phyloP scores from a whole-genome alignment of 768 basidiomycete genomes.

The Xanthoconium purpureum region DNA sequence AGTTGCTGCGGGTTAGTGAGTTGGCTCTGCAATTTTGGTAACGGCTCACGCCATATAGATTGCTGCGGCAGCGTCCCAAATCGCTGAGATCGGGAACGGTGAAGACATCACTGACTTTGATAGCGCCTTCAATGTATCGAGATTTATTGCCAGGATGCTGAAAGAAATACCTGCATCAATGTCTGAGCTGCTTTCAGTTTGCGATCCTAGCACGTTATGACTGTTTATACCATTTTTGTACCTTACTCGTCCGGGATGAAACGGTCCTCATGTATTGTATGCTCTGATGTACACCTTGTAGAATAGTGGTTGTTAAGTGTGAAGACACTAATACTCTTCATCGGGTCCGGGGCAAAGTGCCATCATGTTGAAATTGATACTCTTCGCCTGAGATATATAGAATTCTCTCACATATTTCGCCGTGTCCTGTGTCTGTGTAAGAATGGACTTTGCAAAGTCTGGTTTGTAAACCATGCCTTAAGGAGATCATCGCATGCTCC shows the following conservation, averaged over 20 bases:
- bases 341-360: slow-evolving; percentile 38
- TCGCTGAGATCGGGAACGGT: slow-evolving; percentile 34
- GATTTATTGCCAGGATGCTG: slow-evolving; percentile 31
- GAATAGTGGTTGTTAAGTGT: neutral
- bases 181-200: slow-evolving; percentile 28
- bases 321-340: slow-evolving; percentile 10
- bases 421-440: slow-evolving; percentile 37
- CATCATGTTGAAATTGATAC: slow-evolving; percentile 47
- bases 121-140: slow-evolving; percentile 30
- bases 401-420: slow-evolving; percentile 44
- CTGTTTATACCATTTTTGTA: neutral
- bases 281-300: slow-evolving; percentile 9
- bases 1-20: slow-evolving; percentile 26
- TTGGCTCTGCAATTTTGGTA: neutral
- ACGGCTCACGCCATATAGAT: slow-evolving; percentile 17
- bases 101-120: slow-evolving; percentile 33
- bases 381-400: slow-evolving; percentile 39
- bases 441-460: neutral
- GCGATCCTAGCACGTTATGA: neutral
- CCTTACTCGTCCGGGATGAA: neutral
- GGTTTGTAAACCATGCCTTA: slow-evolving; percentile 35
- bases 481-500: slow-evolving; percentile 62
- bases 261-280: neutral
- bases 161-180: slow-evolving; percentile 31
- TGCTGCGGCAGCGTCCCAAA: slow-evolving; percentile 30